Evolutionary conservation across 495 filamentous ascomycete genomes (phyloP).

Genomic region (Trichoderma gamsii): DNA sequence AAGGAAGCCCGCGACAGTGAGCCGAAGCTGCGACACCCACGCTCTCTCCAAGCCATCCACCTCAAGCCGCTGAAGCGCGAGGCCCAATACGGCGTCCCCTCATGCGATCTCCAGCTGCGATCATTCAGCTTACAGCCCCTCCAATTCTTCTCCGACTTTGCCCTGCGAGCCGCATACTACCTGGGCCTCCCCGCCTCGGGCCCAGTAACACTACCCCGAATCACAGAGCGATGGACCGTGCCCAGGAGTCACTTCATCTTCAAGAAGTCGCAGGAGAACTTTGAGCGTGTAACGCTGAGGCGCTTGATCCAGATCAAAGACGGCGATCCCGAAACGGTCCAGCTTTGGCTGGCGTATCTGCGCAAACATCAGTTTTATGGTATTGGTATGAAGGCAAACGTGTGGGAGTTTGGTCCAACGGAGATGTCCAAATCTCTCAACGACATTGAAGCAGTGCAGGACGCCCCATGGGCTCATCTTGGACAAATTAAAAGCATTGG

Average conservation of each 20-base stretch:
- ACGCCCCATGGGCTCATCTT: constrained; percentile 11
- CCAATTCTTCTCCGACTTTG: constrained; percentile 93
- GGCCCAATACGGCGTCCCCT: constrained; percentile 67
- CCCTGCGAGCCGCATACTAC: constrained; percentile 90
- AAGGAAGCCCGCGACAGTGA: background rate
- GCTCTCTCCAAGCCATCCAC: constrained; percentile 78
- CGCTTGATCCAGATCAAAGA: constrained; percentile 90
- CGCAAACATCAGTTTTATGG: constrained; percentile 88
- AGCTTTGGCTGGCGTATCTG: constrained; percentile 86
- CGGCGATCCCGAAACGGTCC: constrained; percentile 79
- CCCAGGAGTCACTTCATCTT: constrained; percentile 82
- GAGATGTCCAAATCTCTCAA: constrained; percentile 32
- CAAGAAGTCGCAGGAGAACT: constrained; percentile 98
- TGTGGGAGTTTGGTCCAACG: constrained; percentile 78
- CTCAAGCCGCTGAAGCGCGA: constrained; percentile 73
- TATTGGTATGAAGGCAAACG: constrained; percentile 96
- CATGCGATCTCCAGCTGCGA: constrained; percentile 86
- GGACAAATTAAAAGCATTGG: constrained; percentile 8
- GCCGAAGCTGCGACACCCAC: constrained; percentile 50
- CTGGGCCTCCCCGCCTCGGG: constrained; percentile 79
- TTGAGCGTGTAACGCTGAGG: constrained; percentile 81
- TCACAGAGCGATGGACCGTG: constrained; percentile 89
- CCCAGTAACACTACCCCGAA: constrained; percentile 81
- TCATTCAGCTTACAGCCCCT: constrained; percentile 88
- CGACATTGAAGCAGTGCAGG: background rate